Evolutionary conservation across 2,329 filamentous ascomycete genomes (phyloP).

Genomic region (Thielaviopsis musarum): DNA sequence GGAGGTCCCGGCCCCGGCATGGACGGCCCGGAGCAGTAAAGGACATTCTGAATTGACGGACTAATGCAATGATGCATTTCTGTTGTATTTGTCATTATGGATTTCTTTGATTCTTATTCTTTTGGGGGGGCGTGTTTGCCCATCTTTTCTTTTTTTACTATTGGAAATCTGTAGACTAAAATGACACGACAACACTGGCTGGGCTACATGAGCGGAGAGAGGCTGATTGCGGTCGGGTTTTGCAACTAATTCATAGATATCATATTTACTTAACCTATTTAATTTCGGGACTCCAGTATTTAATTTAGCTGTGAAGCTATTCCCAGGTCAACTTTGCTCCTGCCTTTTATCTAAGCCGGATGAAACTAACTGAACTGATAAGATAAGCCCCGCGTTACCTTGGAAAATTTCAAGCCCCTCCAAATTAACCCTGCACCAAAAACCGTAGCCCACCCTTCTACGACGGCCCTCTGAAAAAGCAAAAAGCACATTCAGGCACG

Average conservation of each 20-base stretch:
- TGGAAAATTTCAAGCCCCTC: constrained; percentile 10
- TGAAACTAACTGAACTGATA: constrained; percentile 13
- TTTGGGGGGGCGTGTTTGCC: background rate
- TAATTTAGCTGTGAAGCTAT: no score
- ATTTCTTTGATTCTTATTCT: constrained; percentile 4
- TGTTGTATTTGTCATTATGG: constrained; percentile 2
- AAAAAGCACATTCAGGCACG: background rate
- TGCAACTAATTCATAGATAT: constrained; percentile 3
- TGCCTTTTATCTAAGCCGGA: no score
- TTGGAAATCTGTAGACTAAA: constrained; percentile 12
- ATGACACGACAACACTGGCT: constrained; percentile 11
- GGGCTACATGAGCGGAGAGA: constrained; percentile 3
- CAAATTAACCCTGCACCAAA: constrained; percentile 4
- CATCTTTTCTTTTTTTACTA: constrained; percentile 2
- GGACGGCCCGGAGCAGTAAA: constrained; percentile 40
- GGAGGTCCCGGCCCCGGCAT: constrained; percentile 46
- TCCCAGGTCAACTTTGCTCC: no score
- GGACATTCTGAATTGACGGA: constrained; percentile 22
- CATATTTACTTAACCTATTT: background rate
- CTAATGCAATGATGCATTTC: constrained; percentile 2
- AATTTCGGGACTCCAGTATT: background rate
- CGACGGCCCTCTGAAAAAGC: no score
- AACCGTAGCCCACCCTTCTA: no score
- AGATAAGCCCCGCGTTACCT: constrained; percentile 18
- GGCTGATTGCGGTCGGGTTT: background rate